phyloP scores from a whole-genome alignment of 805 yeast species.

The Wickerhamiella galacta region DNA sequence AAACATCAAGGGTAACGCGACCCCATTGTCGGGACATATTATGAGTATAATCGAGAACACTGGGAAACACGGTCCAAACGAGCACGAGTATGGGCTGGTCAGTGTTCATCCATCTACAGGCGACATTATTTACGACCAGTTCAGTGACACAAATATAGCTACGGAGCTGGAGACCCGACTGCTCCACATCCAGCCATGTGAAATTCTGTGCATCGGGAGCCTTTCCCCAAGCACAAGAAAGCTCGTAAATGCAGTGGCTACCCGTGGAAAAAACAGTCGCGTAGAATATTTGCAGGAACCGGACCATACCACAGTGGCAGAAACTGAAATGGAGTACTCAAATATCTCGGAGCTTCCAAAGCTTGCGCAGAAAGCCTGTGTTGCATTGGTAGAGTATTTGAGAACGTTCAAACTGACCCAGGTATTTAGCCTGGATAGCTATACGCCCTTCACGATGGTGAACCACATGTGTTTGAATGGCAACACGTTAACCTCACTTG shows the following conservation, averaged over 20 bases:
- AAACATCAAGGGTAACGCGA: constrained; percentile 6
- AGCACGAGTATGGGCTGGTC: constrained; percentile 29
- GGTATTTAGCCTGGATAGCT: constrained; percentile 38
- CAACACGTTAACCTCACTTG: constrained; percentile 52
- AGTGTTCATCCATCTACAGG: constrained; percentile 64
- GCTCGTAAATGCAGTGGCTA: constrained; percentile 3
- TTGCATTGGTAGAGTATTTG: constrained; percentile 32
- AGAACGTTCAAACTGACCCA: constrained; percentile 44
- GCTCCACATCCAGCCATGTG: constrained; percentile 60
- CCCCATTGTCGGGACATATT: constrained; percentile 16
- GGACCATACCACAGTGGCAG: neutral
- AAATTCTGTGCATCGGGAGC: constrained; percentile 36
- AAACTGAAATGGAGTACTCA: neutral
- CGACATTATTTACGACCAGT: constrained; percentile 53
- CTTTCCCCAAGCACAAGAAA: constrained; percentile 18
- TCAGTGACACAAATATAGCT: constrained; percentile 41
- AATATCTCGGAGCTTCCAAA: neutral
- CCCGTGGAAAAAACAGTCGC: constrained; percentile 4
- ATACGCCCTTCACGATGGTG: constrained; percentile 32
- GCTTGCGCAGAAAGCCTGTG: neutral
- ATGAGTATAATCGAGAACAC: constrained; percentile 12
- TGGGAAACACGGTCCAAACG: constrained; percentile 6
- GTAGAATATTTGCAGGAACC: constrained; percentile 11
- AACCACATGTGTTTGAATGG: constrained; percentile 41
- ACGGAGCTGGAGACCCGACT: constrained; percentile 58